Conservation (phyloP, 768 basidiomycete species). For the Kwoniella shandongensis region DNA sequence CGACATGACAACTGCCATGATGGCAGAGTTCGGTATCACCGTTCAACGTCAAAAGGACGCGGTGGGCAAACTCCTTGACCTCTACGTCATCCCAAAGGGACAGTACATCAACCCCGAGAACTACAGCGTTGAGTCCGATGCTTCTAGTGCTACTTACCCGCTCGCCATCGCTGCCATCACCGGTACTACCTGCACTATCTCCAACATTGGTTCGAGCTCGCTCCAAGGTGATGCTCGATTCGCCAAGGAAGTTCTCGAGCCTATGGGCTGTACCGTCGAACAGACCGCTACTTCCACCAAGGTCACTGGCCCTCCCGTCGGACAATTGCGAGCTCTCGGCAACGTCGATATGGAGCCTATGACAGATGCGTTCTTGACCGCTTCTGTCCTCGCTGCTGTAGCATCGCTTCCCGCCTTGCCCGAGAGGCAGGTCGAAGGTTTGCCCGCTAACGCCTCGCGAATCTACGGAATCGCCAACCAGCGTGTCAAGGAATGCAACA, state of each 20-base stretch:
- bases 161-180: constrained; percentile 96
- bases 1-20: constrained; percentile 99
- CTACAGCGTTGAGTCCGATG: constrained; percentile 90
- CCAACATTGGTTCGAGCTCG: constrained; percentile 84
- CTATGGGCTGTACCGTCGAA: constrained; percentile 88
- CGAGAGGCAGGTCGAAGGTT: constrained; percentile 39
- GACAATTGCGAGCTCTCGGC: constrained; percentile 76
- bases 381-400: constrained; percentile 86
- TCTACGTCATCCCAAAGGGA: constrained; percentile 80
- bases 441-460: constrained; percentile 62
- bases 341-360: constrained; percentile 98
- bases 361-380: constrained; percentile 99
- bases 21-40: constrained; percentile 82
- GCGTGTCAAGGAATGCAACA: constrained; percentile 95
- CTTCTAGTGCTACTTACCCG: constrained; percentile 93
- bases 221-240: constrained; percentile 97
- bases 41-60: constrained; percentile 68
- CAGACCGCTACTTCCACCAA: constrained; percentile 88
- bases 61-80: constrained; percentile 67
- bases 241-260: constrained; percentile 85
- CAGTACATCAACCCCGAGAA: constrained; percentile 72
- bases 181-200: constrained; percentile 90
- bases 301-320: constrained; percentile 81
- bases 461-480: constrained; percentile 97
- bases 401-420: constrained; percentile 58